Evolutionary conservation across 345 rosid species (phyloP).

Genomic region (Dovyalis caffra): DNA sequence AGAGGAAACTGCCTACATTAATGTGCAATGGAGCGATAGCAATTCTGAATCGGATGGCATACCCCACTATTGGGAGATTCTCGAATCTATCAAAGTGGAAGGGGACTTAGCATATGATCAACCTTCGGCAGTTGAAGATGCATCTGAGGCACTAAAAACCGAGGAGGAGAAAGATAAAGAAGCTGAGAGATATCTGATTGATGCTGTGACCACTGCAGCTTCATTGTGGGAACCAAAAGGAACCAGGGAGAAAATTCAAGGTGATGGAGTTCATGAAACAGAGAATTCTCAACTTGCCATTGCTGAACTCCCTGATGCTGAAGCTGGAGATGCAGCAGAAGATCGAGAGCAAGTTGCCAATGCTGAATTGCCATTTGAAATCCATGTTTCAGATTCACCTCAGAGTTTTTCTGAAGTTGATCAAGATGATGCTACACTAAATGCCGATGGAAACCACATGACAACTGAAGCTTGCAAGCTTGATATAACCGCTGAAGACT

Average conservation of each 20-base stretch:
- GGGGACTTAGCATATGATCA: constrained; percentile 17
- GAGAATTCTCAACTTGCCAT: background rate
- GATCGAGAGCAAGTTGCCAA: background rate
- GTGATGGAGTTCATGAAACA: background rate
- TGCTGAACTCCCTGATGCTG: constrained; percentile 6
- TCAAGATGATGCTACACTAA: background rate
- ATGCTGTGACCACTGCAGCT: background rate
- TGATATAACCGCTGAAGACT: constrained; percentile 5
- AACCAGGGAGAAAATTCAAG: background rate
- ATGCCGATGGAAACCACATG: constrained; percentile 9
- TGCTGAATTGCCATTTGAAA: background rate
- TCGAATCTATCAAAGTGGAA: constrained; percentile 16
- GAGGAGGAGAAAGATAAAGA: constrained; percentile 23
- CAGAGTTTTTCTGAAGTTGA: background rate
- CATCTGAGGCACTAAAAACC: constrained; percentile 6
- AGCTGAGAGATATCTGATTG: constrained; percentile 12
- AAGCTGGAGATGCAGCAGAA: constrained; percentile 18
- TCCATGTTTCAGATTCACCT: constrained; percentile 3
- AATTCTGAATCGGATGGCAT: constrained; percentile 15
- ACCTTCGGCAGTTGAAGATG: constrained; percentile 21
- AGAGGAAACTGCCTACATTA: constrained; percentile 24
- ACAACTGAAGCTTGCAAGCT: background rate
- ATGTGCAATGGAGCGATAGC: constrained; percentile 1
- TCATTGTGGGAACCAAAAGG: background rate
- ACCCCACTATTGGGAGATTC: constrained; percentile 13